Base-by-base conservation (phyloP, 2,329 filamentous ascomycete genomes). In the Coleophoma eucalyptorum region DNA sequence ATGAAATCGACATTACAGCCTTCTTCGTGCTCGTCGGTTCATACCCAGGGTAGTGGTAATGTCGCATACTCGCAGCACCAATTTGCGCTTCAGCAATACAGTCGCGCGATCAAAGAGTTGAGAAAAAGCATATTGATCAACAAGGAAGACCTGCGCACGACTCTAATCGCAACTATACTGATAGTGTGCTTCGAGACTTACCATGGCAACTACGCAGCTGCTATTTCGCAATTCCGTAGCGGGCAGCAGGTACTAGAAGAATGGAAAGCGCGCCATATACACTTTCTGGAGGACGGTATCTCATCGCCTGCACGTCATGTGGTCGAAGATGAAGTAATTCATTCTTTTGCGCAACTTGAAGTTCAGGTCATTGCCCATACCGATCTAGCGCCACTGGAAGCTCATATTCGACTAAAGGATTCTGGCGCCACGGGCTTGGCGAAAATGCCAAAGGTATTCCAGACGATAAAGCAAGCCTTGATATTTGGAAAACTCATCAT, bases 291-390 rank as follows among this genome's bases (percentile, higher is more conserved):
- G 16, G 12, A 15, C 8, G 43, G 16, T 6, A 13, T 34, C 15
- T 21, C 37, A 15, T 51, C 50, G 13, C 50, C 50, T 5, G 45
- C 50, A 8, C 45, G 44, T 12, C 19, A 51, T 20, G 37, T 48
- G 12, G 34, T 50, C 37, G 80, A 83, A 56, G 76, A 81, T 50
- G 80, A 83, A 58, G 70, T 84, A 21, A 70, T 80, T 11, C 76
- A 78, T 46, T 81, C 83, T 69, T 83, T 83, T 58, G 81, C 75
- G 1, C 74, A 80, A 3, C 68, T 84, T 2, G 79, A 78, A 3
- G 81, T 84, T 38, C 80, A 83, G 62, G 80, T 80, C 44, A 83
- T 83, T 58, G 81, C 79, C 1, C 83, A 38, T 20, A 45, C 34
- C n/a, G 45, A 51, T 35, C 37, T 35, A 6, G 18, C 34, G 5